These are phyloP conservation scores for Lichtheimia hyalospora DNA, from an alignment of 371 early-diverging fungal genomes.

Conservation along the genomic window DNA sequence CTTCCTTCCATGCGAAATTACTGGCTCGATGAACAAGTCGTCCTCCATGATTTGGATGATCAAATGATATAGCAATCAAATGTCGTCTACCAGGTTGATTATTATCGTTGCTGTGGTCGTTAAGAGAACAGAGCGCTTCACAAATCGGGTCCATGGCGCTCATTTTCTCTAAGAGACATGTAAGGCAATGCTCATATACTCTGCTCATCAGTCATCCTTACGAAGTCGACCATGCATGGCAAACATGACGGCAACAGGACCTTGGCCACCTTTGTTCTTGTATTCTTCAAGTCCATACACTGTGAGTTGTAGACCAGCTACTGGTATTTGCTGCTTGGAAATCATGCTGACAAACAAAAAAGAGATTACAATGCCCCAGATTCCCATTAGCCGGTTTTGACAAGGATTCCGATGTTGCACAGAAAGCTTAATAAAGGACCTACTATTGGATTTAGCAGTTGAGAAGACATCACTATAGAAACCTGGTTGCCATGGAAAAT, in stretches of 20 bases:
- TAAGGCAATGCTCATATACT: neutral
- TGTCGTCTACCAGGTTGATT: slow-evolving; percentile 7
- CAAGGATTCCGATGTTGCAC: too few species aligned
- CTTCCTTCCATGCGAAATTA: slow-evolving; percentile 43
- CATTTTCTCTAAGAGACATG: slow-evolving; percentile 21
- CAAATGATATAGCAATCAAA: slow-evolving; percentile 49
- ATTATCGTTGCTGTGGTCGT: too few species aligned
- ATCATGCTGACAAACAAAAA: slow-evolving; percentile 7
- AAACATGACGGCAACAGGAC: slow-evolving; percentile 40
- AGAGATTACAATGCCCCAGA: too few species aligned
- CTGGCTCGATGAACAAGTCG: slow-evolving; percentile 32
- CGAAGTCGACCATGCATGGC: slow-evolving; percentile 46
- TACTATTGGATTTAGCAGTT: too few species aligned
- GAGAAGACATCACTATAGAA: too few species aligned
- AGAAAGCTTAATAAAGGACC: too few species aligned
- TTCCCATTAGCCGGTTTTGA: too few species aligned
- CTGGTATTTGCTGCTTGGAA: slow-evolving; percentile 12
- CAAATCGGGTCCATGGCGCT: slow-evolving; percentile 27
- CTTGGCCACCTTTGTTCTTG: slow-evolving; percentile 5
- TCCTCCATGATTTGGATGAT: slow-evolving; percentile 59
- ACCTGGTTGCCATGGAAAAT: too few species aligned
- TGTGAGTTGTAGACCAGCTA: slow-evolving; percentile 29
- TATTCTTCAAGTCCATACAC: slow-evolving; percentile 46
- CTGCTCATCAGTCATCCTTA: slow-evolving; percentile 12
- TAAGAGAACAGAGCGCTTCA: slow-evolving; percentile 26